Conservation (phyloP, 129 eudicot genomes). For the Centrapalus pauciflorus region DNA sequence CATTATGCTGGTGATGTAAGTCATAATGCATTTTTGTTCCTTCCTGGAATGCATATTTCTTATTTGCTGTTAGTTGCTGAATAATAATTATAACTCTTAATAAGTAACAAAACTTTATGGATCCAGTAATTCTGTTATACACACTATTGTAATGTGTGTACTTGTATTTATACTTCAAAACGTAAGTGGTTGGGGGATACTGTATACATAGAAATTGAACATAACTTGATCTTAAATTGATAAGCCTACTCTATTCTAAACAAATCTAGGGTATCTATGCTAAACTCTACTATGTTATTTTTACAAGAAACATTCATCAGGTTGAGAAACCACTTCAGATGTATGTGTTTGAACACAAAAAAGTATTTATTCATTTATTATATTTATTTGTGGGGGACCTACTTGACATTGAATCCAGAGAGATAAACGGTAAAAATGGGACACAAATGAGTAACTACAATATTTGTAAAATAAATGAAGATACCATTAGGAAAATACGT, state of each 20-base stretch:
- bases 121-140: neutral
- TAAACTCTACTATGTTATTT: neutral
- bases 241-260: neutral
- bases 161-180: neutral
- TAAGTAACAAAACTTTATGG: neutral
- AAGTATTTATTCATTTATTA: too few relatives aligned
- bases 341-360: neutral
- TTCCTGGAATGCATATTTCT: neutral
- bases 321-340: neutral
- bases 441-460: neutral
- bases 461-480: too few relatives aligned
- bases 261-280: neutral
- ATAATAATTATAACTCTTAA: neutral
- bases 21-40: neutral
- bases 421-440: neutral
- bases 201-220: neutral
- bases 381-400: too few relatives aligned
- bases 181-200: neutral
- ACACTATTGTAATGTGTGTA: neutral
- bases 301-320: neutral
- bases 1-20: conserved; percentile 98
- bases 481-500: neutral
- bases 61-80: neutral
- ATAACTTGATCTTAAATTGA: neutral
- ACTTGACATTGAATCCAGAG: neutral